Conservation (phyloP, 306 rosid genomes). For the Lathyrus tuberosus region DNA sequence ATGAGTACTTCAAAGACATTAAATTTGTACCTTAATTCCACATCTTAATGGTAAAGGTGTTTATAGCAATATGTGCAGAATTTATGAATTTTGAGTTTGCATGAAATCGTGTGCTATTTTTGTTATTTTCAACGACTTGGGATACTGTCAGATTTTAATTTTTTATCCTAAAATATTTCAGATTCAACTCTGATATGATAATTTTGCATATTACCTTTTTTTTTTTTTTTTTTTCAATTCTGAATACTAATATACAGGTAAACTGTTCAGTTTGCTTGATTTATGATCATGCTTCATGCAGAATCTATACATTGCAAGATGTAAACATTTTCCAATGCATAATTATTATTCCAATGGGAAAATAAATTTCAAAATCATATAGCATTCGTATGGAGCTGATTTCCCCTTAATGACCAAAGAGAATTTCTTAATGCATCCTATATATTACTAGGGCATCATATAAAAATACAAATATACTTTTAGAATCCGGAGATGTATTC, state of each 20-base stretch:
- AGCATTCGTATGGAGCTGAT: not conserved
- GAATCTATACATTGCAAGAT: conserved; percentile 7
- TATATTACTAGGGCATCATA: too few species aligned
- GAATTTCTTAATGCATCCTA: too few species aligned
- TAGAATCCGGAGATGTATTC: too few species aligned
- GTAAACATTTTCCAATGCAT: not conserved
- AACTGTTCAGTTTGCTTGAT: conserved; percentile 30
- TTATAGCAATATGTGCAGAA: conserved; percentile 67
- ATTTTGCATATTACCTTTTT: conserved; percentile 34
- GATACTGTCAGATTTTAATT: conserved; percentile 32
- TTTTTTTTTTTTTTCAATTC: not conserved
- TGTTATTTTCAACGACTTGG: conserved; percentile 30
- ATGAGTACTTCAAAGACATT: conserved; percentile 94
- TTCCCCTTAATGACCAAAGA: too few species aligned
- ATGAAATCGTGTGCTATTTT: conserved; percentile 64
- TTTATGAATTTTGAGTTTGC: conserved; percentile 60
- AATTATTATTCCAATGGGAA: not conserved
- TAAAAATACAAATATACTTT: too few species aligned
- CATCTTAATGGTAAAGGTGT: conserved; percentile 55
- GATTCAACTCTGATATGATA: conserved; percentile 43
- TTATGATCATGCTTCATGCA: not conserved
- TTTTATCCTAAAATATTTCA: conserved; percentile 35
- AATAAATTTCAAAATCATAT: conserved; percentile 2
- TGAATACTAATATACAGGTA: conserved; percentile 19
- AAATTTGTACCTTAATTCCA: conserved; percentile 73